phyloP scores from a whole-genome alignment of 129 eudicot genomes.

The Deinandra increscens region DNA sequence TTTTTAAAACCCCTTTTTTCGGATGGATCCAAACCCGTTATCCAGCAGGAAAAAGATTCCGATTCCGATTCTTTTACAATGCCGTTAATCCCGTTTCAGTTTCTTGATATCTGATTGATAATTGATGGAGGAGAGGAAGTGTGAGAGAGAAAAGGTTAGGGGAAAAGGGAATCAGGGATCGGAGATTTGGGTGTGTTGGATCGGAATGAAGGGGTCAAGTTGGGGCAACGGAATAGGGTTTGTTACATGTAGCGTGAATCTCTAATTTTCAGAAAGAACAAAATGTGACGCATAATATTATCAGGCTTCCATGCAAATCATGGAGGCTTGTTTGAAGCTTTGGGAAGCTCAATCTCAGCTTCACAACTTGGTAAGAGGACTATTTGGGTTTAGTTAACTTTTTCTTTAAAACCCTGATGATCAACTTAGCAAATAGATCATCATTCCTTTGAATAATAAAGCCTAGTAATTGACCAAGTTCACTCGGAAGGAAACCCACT shows the following conservation, averaged over 20 bases:
- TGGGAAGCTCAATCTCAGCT: too few species aligned
- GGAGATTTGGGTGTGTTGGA: slow-evolving; percentile 36
- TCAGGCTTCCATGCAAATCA: too few species aligned
- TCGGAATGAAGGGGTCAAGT: slow-evolving; percentile 16
- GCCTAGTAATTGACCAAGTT: too few species aligned
- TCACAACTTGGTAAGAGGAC: too few species aligned
- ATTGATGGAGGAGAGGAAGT: background rate
- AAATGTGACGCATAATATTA: background rate
- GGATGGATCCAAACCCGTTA: slow-evolving; percentile 21
- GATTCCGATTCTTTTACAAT: slow-evolving; percentile 24
- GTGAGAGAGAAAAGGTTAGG: slow-evolving; percentile 18
- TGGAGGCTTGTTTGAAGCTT: too few species aligned
- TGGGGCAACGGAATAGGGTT: slow-evolving; percentile 18
- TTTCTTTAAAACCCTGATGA: too few species aligned
- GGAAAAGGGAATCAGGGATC: slow-evolving; percentile 34
- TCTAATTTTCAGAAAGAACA: slow-evolving; percentile 4
- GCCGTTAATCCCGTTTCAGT: slow-evolving; percentile 18
- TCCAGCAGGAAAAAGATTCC: slow-evolving; percentile 16
- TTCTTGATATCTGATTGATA: slow-evolving; percentile 2
- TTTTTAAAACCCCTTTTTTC: slow-evolving; percentile 18
- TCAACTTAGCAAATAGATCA: too few species aligned
- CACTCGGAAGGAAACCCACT: too few species aligned
- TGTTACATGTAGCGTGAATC: slow-evolving; percentile 6
- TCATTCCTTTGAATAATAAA: too few species aligned
- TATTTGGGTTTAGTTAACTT: too few species aligned